Percentiles rank a stretch among this genome's conserved stretches.
Evolutionary conservation across 2,329 filamentous ascomycete species (phyloP).

Genomic region (Xenosphaeropsis pyriputrescens): DNA sequence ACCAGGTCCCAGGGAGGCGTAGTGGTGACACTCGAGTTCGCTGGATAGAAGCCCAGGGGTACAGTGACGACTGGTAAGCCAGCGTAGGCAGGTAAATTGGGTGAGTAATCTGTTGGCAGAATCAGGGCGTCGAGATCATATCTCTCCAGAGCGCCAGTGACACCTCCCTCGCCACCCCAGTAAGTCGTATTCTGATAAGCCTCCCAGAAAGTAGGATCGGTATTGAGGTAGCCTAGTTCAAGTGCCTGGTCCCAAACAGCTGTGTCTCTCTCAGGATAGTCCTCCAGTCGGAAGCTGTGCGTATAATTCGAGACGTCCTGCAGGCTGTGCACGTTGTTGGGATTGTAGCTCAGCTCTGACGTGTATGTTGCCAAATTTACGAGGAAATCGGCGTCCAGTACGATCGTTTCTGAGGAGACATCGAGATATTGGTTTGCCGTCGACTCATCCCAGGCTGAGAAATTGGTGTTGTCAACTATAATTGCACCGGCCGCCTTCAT

Average conservation of each 20-base stretch:
- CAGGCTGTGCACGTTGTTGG: slow-evolving; percentile 35
- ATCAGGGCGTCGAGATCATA: slow-evolving; percentile 46
- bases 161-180: slow-evolving; percentile 40
- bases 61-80: slow-evolving; percentile 48
- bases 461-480: slow-evolving; percentile 44
- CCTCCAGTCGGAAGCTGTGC: slow-evolving; percentile 32
- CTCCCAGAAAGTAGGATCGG: slow-evolving; percentile 37
- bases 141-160: slow-evolving; percentile 42
- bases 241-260: slow-evolving; percentile 37
- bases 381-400: slow-evolving; percentile 45
- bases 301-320: slow-evolving; percentile 39
- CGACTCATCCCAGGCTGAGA: slow-evolving; percentile 33
- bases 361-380: slow-evolving; percentile 42
- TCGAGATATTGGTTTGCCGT: slow-evolving; percentile 15
- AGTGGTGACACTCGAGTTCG: slow-evolving; percentile 25
- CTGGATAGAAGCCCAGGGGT: slow-evolving; percentile 41
- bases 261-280: slow-evolving; percentile 48
- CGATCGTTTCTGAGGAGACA: slow-evolving; percentile 19
- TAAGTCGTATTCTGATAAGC: slow-evolving; percentile 36
- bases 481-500: slow-evolving; percentile 40
- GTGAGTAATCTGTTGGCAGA: slow-evolving; percentile 34
- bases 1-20: slow-evolving; percentile 34
- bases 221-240: slow-evolving; percentile 37
- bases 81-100: slow-evolving; percentile 34
- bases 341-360: slow-evolving; percentile 37